Percentiles rank a stretch among this genome's conserved stretches.
These are phyloP conservation scores for Theileria annulata DNA, from an alignment of 169 alveolate species.

Conservation along the genomic window DNA sequence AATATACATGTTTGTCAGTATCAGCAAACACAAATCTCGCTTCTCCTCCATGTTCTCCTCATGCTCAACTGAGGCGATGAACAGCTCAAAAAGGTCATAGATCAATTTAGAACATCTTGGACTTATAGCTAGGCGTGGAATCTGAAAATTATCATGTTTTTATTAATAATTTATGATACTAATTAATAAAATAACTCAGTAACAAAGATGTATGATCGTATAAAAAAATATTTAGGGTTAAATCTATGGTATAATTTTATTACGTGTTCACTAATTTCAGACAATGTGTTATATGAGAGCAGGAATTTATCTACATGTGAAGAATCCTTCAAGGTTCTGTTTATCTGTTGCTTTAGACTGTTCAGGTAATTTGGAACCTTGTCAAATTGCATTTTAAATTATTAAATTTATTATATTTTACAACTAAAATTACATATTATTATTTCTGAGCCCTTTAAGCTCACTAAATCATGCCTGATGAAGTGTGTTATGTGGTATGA, in stretches of 20 bases:
- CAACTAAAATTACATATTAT: neutral
- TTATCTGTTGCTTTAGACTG: constrained; percentile 28
- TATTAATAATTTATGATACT: neutral
- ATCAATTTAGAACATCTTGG: constrained; percentile 35
- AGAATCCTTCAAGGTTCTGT: constrained; percentile 30
- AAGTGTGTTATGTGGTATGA: neutral
- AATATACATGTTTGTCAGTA: constrained; percentile 17
- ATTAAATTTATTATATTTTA: neutral
- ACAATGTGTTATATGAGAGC: constrained; percentile 44
- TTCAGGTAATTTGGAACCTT: constrained; percentile 42
- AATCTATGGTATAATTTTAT: neutral
- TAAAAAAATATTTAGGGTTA: too few relatives aligned
- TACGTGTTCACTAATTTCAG: constrained; percentile 48
- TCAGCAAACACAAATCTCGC: constrained; percentile 19
- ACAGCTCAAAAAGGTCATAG: constrained; percentile 49
- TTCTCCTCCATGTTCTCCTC: constrained; percentile 35
- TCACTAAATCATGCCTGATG: neutral
- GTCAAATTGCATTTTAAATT: constrained; percentile 1
- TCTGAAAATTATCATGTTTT: constrained; percentile 5
- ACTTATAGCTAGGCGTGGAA: constrained; percentile 39
- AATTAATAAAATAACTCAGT: neutral
- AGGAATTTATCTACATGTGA: constrained; percentile 49
- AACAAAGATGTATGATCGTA: neutral
- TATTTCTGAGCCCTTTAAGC: neutral
- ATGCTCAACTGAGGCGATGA: constrained; percentile 51